Conservation (phyloP, 208 protist genomes). For the Crithidia brevicula region DNA sequence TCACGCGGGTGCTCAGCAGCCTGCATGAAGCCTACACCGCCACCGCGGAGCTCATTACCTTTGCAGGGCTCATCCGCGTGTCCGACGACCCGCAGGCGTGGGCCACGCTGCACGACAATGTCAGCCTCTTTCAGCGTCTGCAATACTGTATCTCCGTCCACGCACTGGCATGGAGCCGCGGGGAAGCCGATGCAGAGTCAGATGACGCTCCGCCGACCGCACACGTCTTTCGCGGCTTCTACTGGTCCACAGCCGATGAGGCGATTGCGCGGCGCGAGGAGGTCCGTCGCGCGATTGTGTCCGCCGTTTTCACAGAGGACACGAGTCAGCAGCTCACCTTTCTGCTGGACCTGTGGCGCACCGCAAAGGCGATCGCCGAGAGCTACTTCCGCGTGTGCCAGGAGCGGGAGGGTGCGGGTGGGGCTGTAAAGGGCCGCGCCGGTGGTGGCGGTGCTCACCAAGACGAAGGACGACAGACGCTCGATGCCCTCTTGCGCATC, state of each 20-base stretch:
- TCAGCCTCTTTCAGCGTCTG: constrained; percentile 58
- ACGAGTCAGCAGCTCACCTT: constrained; percentile 44
- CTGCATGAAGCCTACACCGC: constrained; percentile 62
- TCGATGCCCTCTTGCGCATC: constrained; percentile 66
- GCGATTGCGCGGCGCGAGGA: constrained; percentile 55
- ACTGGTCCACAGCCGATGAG: constrained; percentile 47
- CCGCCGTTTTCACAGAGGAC: constrained; percentile 50
- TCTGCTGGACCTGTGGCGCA: constrained; percentile 62
- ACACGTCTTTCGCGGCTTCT: constrained; percentile 38
- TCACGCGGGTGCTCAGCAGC: constrained; percentile 52
- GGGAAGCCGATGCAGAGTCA: background rate
- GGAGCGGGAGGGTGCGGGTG: constrained; percentile 25
- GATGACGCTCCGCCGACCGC: background rate
- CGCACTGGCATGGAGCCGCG: background rate
- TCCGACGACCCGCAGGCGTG: constrained; percentile 42
- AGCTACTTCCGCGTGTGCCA: constrained; percentile 59
- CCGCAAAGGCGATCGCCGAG: constrained; percentile 56
- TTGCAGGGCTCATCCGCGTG: constrained; percentile 46
- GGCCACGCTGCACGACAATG: constrained; percentile 41
- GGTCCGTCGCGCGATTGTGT: constrained; percentile 43
- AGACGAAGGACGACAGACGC: constrained; percentile 37
- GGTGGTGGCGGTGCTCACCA: constrained; percentile 12
- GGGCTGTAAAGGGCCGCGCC: constrained; percentile 2
- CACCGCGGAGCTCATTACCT: constrained; percentile 63
- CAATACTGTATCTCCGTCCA: constrained; percentile 50